Base-by-base conservation (phyloP, 805 yeast genomes). In the Cephaloascus fragrans region DNA sequence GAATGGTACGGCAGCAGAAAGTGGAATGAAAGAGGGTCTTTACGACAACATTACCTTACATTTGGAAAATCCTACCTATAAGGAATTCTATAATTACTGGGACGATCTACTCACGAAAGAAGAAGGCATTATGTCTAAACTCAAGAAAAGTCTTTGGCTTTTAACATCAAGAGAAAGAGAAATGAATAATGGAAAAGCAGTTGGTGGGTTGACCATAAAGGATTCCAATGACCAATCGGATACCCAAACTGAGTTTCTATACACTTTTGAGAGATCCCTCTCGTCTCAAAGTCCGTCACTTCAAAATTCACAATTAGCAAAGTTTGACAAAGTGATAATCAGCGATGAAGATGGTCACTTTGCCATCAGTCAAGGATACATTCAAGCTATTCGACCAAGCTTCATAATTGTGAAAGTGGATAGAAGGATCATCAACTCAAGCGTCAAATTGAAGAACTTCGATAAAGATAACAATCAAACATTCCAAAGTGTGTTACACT, bases 271-370 rank as follows among this genome's bases (percentile, higher is more conserved):
- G 37, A 63, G 80, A 49, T 53, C 48, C 18, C 18, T 28, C 14
- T n/a, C 12, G 39, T 33, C 10, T 46, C 32, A 18, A 46, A 32
- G 17, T 37, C 36, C 41, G 4, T 40, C 62, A 6, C 40, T 62
- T 42, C 54, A 55, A 28, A 35, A 51, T 2, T 60, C 80, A 0
- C 86, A 81, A 41, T 48, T 87, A 2, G 38, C 62, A 0, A 62
- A 67, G 31, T 67, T 72, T 44, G 96, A 89, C 51, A 64, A 76
- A 32, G 71, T 89, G 1, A 66, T 83, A 14, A 62, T 88, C 1
- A 87, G 96, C 51, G 95, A 84, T 54, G 94, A 85, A 48, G 43
- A 55, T 0, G 95, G 95, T 1, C 86, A 83, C 53, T 80, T 80
- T 55, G 83, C 85, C 0, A 50, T 89, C 18, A 77, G 87, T 1